phyloP scores from a whole-genome alignment of 1,139 yeast species.

The Suzukiozyma palmioleophila region DNA sequence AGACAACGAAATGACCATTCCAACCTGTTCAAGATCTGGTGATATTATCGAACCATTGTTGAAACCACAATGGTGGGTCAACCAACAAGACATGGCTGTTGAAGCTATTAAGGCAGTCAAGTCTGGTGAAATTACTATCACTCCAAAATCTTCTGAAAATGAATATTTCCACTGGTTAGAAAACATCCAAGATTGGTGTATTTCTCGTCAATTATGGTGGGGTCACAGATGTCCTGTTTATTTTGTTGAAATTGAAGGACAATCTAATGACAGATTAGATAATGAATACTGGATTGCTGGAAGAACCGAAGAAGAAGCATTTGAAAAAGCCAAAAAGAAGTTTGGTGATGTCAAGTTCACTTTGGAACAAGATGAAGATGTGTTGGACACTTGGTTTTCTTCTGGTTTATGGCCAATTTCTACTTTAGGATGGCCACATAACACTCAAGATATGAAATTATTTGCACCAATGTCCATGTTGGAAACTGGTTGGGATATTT shows the following conservation, averaged over 20 bases:
- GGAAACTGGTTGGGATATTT: slow-evolving; percentile 99
- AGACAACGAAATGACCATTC: slow-evolving; percentile 94
- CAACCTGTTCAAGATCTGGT: slow-evolving; percentile 92
- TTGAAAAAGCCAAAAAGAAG: slow-evolving; percentile 67
- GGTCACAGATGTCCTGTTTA: slow-evolving; percentile 99
- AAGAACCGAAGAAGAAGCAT: slow-evolving; percentile 76
- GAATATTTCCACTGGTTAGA: slow-evolving; percentile 96
- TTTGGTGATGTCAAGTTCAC: slow-evolving; percentile 61
- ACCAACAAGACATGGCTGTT: slow-evolving; percentile 84
- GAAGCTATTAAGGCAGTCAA: slow-evolving; percentile 85
- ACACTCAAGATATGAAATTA: slow-evolving; percentile 65
- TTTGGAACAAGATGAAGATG: slow-evolving; percentile 95
- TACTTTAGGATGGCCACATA: slow-evolving; percentile 92
- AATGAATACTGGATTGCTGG: slow-evolving; percentile 91
- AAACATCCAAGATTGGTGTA: slow-evolving; percentile 98
- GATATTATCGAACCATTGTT: slow-evolving; percentile 93
- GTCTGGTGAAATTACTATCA: slow-evolving; percentile 73
- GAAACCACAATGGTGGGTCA: slow-evolving; percentile 99
- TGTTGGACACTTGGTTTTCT: slow-evolving; percentile 97
- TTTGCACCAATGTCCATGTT: slow-evolving; percentile 90
- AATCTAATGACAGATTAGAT: slow-evolving; percentile 54
- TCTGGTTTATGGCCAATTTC: slow-evolving; percentile 98
- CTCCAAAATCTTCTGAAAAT: slow-evolving; percentile 85
- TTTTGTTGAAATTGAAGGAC: slow-evolving; percentile 77
- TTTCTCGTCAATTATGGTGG: slow-evolving; percentile 99